Evolutionary conservation across 176 grass and related monocot species (phyloP).

Genomic region (Dactylis glomerata): DNA sequence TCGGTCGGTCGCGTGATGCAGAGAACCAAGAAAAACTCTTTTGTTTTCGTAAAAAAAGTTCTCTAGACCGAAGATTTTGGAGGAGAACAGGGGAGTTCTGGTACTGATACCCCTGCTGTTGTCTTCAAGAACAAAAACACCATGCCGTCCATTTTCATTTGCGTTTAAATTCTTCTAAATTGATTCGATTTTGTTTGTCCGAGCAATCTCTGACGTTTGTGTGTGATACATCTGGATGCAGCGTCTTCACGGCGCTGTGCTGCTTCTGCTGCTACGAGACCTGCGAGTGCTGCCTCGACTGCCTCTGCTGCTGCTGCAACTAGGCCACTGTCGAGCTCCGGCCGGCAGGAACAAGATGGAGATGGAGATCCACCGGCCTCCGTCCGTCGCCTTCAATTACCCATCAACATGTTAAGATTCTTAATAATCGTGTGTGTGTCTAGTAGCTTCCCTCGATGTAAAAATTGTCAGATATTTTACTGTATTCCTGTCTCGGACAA

Average conservation of each 20-base stretch:
- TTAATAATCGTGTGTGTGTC: slow-evolving; percentile 12
- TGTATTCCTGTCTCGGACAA: background rate
- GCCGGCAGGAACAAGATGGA: background rate
- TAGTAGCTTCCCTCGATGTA: background rate
- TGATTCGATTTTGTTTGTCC: background rate
- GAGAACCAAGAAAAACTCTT: no score
- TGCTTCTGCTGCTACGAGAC: slow-evolving; percentile 98
- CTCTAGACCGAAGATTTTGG: no score
- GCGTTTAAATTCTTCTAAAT: background rate
- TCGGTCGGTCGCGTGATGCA: no score
- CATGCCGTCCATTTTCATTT: no score
- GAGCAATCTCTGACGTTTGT: background rate
- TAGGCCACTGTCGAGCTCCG: background rate
- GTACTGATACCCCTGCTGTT: no score
- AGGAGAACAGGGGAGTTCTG: no score
- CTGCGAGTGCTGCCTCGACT: slow-evolving; percentile 95
- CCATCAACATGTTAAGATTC: background rate
- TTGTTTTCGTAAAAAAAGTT: no score
- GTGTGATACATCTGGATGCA: slow-evolving; percentile 5
- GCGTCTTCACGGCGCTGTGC: slow-evolving; percentile 72
- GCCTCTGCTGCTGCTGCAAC: slow-evolving; percentile 85
- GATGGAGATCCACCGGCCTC: background rate
- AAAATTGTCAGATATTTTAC: background rate
- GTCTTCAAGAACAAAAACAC: no score
- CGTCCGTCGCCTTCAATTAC: no score